phyloP scores from a whole-genome alignment of 2,329 filamentous ascomycete genomes.

The Phyllosticta citribraziliensis region DNA sequence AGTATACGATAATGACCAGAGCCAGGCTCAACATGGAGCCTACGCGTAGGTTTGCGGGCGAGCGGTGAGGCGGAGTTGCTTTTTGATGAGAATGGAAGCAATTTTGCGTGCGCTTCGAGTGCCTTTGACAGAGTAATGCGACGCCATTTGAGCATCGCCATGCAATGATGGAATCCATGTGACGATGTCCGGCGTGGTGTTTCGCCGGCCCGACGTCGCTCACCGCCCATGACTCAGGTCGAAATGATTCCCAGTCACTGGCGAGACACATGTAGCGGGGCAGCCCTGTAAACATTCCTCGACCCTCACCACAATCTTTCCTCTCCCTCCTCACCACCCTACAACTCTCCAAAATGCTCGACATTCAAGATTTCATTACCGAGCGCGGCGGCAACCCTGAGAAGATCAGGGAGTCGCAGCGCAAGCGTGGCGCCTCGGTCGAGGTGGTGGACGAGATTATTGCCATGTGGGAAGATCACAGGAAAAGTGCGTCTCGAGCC shows the following conservation, averaged over 20 bases:
- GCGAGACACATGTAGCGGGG: slow-evolving; percentile 6
- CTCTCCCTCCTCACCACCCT: background rate
- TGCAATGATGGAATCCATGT: too few species aligned
- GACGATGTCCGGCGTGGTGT: background rate
- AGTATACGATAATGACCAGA: background rate
- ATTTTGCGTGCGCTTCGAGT: background rate
- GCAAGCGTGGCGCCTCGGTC: slow-evolving; percentile 67
- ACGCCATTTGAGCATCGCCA: background rate
- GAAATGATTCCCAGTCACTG: background rate
- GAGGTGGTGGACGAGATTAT: slow-evolving; percentile 88
- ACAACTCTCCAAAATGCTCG: slow-evolving; percentile 23
- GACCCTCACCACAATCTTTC: background rate
- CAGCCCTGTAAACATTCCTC: slow-evolving; percentile 7
- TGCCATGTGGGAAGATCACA: slow-evolving; percentile 73
- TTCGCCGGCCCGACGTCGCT: slow-evolving; percentile 2
- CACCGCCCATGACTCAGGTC: slow-evolving; percentile 10
- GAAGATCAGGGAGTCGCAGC: slow-evolving; percentile 84
- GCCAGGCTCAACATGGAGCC: background rate
- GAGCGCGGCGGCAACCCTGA: slow-evolving; percentile 89
- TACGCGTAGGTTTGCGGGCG: background rate
- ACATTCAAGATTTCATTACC: slow-evolving; percentile 45
- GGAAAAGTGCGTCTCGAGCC: slow-evolving; percentile 48
- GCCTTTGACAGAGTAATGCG: background rate
- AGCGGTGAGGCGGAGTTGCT: background rate
- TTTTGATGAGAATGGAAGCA: background rate